Conservation (phyloP, 768 basidiomycete genomes). For the Phlebiopsis flavidoalba region DNA sequence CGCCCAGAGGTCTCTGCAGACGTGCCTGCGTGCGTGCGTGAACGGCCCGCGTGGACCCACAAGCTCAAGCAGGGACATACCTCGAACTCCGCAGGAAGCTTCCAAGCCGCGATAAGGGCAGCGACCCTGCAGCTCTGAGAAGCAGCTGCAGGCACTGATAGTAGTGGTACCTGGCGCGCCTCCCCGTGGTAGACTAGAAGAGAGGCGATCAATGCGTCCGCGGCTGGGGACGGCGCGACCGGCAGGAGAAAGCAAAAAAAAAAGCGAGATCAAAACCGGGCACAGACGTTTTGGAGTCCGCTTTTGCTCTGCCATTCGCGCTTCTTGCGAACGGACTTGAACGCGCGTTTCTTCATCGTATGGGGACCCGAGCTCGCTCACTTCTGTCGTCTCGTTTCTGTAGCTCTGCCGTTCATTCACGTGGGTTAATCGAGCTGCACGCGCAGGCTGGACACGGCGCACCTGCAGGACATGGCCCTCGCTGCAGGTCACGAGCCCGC, state of each 20-base stretch:
- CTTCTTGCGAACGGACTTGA: slow-evolving; percentile 54
- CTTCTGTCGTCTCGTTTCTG: slow-evolving; percentile 71
- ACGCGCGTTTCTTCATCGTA: slow-evolving; percentile 55
- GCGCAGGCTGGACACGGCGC: slow-evolving; percentile 2
- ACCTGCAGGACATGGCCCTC: slow-evolving; percentile 93
- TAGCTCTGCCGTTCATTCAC: slow-evolving; percentile 54
- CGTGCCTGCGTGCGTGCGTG: slow-evolving; percentile 35
- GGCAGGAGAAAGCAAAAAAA: slow-evolving; percentile 15
- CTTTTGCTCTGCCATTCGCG: slow-evolving; percentile 43
- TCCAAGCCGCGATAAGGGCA: slow-evolving; percentile 57
- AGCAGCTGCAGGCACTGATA: slow-evolving; percentile 83
- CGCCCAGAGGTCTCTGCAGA: slow-evolving; percentile 81
- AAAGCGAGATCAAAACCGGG: too few relatives aligned
- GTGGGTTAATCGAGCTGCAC: background rate
- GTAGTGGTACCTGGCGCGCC: slow-evolving; percentile 70
- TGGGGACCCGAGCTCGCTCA: slow-evolving; percentile 61
- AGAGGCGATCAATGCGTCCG: background rate
- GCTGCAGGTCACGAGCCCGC: slow-evolving; percentile 79
- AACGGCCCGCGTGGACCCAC: background rate
- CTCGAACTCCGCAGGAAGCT: slow-evolving; percentile 77
- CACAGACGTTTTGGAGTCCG: slow-evolving; percentile 56
- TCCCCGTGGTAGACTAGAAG: slow-evolving; percentile 76
- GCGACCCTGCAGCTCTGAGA: slow-evolving; percentile 70
- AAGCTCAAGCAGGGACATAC: slow-evolving; percentile 32
- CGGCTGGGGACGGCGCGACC: background rate